phyloP scores from a whole-genome alignment of 345 rosid species.

The Melastoma malabathricum region DNA sequence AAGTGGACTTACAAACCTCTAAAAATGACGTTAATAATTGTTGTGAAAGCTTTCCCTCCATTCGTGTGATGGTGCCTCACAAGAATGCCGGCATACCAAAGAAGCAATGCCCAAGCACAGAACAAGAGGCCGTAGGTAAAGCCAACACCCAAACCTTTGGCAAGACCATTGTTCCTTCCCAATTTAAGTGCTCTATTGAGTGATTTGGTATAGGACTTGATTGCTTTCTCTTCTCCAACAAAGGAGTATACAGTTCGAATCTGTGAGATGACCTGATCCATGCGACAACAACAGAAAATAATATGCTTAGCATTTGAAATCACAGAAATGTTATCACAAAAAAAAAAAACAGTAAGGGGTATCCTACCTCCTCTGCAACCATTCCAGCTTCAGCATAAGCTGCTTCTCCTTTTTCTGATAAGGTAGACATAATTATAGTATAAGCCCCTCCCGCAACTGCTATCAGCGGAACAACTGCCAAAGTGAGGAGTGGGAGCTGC shows the following conservation, averaged over 20 bases:
- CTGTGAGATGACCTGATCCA: constrained; percentile 52
- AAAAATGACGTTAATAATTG: constrained; percentile 57
- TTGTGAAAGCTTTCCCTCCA: constrained; percentile 72
- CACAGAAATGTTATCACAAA: too few species aligned
- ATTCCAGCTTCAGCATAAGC: constrained; percentile 80
- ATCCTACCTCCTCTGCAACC: constrained; percentile 60
- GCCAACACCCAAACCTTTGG: constrained; percentile 74
- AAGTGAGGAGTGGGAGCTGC: constrained; percentile 71
- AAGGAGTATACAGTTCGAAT: constrained; percentile 68
- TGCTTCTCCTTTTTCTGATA: constrained; percentile 69
- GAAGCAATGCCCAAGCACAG: constrained; percentile 66
- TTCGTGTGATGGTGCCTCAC: constrained; percentile 50
- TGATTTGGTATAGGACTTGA: constrained; percentile 39
- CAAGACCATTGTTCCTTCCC: constrained; percentile 51
- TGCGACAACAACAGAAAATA: background rate
- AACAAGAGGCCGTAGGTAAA: constrained; percentile 53
- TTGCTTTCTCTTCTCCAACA: constrained; percentile 64
- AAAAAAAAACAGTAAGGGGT: background rate
- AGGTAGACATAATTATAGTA: constrained; percentile 49
- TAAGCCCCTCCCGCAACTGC: constrained; percentile 70
- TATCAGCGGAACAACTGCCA: constrained; percentile 77
- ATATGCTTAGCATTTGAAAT: too few species aligned
- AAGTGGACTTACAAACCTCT: constrained; percentile 64
- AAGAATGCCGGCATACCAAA: constrained; percentile 70
- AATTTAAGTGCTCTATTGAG: constrained; percentile 42